Conservation (phyloP, 2,329 filamentous ascomycete species). For the Alternaria sp. region DNA sequence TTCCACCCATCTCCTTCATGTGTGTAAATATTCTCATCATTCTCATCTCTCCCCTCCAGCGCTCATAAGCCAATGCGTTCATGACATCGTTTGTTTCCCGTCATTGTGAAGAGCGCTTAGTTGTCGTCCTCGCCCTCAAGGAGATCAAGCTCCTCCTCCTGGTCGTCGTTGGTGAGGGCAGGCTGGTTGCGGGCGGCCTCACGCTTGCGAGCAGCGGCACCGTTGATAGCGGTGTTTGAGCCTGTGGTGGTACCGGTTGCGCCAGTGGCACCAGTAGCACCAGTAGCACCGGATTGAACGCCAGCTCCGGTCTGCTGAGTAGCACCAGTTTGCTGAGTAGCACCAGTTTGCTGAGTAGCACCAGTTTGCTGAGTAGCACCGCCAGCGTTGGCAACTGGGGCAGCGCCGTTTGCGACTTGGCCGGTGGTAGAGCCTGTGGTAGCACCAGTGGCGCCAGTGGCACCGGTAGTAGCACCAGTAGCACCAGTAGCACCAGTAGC, state of each 20-base stretch:
- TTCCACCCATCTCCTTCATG: not conserved
- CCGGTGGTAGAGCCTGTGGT: not conserved
- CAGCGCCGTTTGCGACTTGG: not conserved
- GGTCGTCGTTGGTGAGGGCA: constrained; percentile 43
- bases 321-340: not conserved
- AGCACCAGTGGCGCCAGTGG: constrained; percentile 6
- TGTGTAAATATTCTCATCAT: not conserved
- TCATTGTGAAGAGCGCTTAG: constrained; percentile 11
- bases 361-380: too few relatives aligned
- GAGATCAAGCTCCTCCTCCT: constrained; percentile 47
- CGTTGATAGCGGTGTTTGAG: constrained; percentile 7
- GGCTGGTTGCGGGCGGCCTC: constrained; percentile 25
- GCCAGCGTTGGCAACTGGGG: constrained; percentile 1
- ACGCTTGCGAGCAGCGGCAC: constrained; percentile 31
- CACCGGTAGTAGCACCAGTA: not conserved
- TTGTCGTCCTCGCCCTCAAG: constrained; percentile 22
- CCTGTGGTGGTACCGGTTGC: constrained; percentile 8
- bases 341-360: too few relatives aligned
- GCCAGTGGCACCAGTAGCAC: constrained; percentile 10
- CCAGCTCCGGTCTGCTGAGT: not conserved
- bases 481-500: constrained; percentile 12
- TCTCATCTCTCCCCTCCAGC: too few relatives aligned
- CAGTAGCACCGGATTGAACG: constrained; percentile 9
- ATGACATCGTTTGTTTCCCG: too few relatives aligned
- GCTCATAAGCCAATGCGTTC: not conserved